These are phyloP conservation scores for Phytophthora melonis DNA, from an alignment of 352 stramenopile genomes.

Conservation along the genomic window DNA sequence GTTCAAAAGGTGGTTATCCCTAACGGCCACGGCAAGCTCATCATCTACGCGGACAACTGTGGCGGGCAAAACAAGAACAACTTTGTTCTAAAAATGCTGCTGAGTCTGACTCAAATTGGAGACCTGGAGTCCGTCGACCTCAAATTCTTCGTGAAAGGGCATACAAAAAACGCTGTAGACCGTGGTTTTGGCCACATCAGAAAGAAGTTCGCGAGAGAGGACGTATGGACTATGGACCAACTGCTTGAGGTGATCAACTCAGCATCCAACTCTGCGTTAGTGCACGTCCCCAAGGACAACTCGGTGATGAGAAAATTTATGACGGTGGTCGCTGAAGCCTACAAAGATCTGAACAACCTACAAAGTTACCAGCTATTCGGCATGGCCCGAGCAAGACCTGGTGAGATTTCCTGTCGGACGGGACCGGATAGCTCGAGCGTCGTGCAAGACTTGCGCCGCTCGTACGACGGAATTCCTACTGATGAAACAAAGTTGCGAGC, in stretches of 20 bases:
- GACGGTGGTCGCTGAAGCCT: background rate
- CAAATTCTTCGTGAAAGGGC: slow-evolving; percentile 24
- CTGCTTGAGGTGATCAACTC: slow-evolving; percentile 3
- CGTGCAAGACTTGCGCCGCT: too few species aligned
- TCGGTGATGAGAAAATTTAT: background rate
- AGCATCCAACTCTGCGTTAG: background rate
- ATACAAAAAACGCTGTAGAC: slow-evolving; percentile 26
- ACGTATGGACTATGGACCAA: slow-evolving; percentile 14
- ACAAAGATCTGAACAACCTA: too few species aligned
- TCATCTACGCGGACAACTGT: slow-evolving; percentile 27
- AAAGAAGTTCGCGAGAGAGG: slow-evolving; percentile 2
- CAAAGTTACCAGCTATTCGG: too few species aligned
- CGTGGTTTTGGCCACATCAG: slow-evolving; percentile 18
- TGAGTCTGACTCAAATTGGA: too few species aligned
- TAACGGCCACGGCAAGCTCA: background rate
- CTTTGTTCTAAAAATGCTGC: too few species aligned
- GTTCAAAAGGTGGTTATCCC: background rate
- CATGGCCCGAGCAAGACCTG: too few species aligned
- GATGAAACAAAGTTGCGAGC: too few species aligned
- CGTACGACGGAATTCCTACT: too few species aligned
- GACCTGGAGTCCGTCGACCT: slow-evolving; percentile 4
- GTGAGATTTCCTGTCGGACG: too few species aligned
- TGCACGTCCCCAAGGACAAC: slow-evolving; percentile 1
- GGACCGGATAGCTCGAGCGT: too few species aligned
- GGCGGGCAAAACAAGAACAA: slow-evolving; percentile 27